Evolutionary conservation across 208 protist genomes (phyloP), one percentile per base, ranked within the genome.

Genomic region (Crithidia bombi): DNA sequence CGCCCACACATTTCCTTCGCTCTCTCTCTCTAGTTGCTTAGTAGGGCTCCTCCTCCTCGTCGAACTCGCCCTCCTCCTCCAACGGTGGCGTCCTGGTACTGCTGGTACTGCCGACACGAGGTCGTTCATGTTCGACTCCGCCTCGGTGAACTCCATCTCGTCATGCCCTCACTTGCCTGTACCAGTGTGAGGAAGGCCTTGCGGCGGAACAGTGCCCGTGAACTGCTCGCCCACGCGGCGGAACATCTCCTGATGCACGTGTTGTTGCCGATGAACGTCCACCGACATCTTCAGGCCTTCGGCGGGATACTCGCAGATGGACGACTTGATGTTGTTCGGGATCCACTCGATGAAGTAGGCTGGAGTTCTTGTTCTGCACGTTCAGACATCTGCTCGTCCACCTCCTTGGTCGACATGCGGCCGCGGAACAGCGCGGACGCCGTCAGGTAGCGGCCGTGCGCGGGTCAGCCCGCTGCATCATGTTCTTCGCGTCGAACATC

Each of bases 171-270:
- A 57, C 95, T 93, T 51, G 97, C n/a, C n/a, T 99, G 91, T 99
- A 99, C 98, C 98, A 99, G 90, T 99, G 98, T n/a, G 35, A 99
- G 85, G 93, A 99, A 99, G 65, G 99, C 99, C 87, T 99, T 99
- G 69, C 96, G 81, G 65, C 89, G 83, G 91, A 99, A 99, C 98
- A 99, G n/a, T 99, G 70, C 85, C 82, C 39, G 86, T 97, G 90
- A 99, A 99, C 85, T 99, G 97, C 72, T 97, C 89, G 65, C 74
- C 83, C 10, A 98, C 86, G 57, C 96, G 87, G 62, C 89, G 79
- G 85, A 98, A 98, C 80, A 98, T 86, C 82, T 98, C 92, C 72
- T 94, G 85, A 98, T 98, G 71, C 82, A 76, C 59, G 96, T 98
- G 52, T 89, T 94, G 91, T 98, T 98, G 69, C 87, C 93, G 65